Evolutionary conservation across 352 stramenopile genomes (phyloP).

Genomic region (Phytophthora parvispora): DNA sequence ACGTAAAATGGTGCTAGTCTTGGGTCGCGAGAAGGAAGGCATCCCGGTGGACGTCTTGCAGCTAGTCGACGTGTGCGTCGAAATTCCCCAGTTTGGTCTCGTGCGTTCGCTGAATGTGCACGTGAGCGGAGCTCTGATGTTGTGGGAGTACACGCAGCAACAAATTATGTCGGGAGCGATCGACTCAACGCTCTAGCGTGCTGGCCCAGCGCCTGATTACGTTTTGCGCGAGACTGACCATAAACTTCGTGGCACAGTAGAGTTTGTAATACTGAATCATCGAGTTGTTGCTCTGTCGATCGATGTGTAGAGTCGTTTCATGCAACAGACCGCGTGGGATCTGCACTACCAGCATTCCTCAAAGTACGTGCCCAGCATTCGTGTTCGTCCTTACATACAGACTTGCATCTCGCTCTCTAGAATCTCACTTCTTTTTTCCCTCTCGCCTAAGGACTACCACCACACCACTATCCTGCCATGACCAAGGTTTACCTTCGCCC

Average conservation of each 20-base stretch:
- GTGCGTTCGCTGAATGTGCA: slow-evolving; percentile 98
- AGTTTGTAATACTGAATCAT: not conserved
- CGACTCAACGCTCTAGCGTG: slow-evolving; percentile 25
- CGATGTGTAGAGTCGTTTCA: not conserved
- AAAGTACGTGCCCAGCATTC: not conserved
- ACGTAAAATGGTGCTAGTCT: slow-evolving; percentile 93
- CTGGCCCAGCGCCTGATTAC: no score
- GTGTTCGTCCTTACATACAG: no score
- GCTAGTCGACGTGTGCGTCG: slow-evolving; percentile 96
- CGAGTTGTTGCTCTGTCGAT: no score
- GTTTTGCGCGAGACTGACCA: no score
- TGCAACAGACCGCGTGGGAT: not conserved
- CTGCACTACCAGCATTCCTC: not conserved
- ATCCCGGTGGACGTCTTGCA: slow-evolving; percentile 97
- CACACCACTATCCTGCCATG: slow-evolving; percentile 29
- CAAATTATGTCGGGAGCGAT: slow-evolving; percentile 46
- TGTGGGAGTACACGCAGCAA: slow-evolving; percentile 98
- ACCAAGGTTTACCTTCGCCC: slow-evolving; percentile 52
- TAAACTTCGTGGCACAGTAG: not conserved
- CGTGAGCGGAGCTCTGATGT: slow-evolving; percentile 94
- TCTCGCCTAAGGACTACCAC: not conserved
- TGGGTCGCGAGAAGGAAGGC: slow-evolving; percentile 98
- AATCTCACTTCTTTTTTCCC: slow-evolving; percentile 6
- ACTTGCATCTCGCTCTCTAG: not conserved
- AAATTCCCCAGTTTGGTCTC: slow-evolving; percentile 98